A percentile compares a stretch with the other conserved stretches of the same genome.
Evolutionary conservation across 306 rosid species (phyloP).

Genomic region (Gleditsia sinensis): DNA sequence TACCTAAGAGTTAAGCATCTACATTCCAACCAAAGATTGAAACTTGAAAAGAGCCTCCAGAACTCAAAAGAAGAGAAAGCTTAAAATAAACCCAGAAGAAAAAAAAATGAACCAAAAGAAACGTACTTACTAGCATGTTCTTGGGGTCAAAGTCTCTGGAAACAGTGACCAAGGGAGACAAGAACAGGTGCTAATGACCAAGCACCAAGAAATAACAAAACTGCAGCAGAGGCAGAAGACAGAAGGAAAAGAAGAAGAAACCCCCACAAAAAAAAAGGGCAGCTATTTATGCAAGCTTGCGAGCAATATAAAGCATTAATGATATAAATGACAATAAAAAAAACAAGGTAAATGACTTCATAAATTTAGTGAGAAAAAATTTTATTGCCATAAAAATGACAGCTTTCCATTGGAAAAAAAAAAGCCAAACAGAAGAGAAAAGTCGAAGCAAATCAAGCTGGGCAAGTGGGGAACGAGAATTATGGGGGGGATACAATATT

Average conservation of each 20-base stretch:
- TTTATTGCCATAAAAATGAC: conserved; percentile 44
- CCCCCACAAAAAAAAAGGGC: conserved; percentile 34
- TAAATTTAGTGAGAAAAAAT: too few relatives aligned
- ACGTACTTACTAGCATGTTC: conserved; percentile 99
- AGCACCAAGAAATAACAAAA: conserved; percentile 27
- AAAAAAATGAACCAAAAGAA: conserved; percentile 46
- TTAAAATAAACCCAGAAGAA: conserved; percentile 16
- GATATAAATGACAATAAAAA: conserved; percentile 51
- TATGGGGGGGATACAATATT: conserved; percentile 15
- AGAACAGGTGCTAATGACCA: conserved; percentile 44
- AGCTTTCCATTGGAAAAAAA: conserved; percentile 44
- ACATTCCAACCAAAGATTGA: conserved; percentile 35
- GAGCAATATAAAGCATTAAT: conserved; percentile 65
- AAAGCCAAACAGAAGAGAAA: background rate
- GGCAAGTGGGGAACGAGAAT: background rate
- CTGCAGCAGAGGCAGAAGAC: conserved; percentile 30
- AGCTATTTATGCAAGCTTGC: conserved; percentile 39
- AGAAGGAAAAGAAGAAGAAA: conserved; percentile 26
- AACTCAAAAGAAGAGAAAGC: conserved; percentile 24
- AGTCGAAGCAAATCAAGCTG: background rate
- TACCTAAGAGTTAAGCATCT: too few relatives aligned
- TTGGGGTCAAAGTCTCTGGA: conserved; percentile 64
- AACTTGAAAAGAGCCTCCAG: conserved; percentile 18
- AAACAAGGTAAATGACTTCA: conserved; percentile 28
- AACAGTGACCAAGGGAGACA: conserved; percentile 51